Conservation (phyloP, 352 stramenopile genomes). For the Phytophthora pinifolia region DNA sequence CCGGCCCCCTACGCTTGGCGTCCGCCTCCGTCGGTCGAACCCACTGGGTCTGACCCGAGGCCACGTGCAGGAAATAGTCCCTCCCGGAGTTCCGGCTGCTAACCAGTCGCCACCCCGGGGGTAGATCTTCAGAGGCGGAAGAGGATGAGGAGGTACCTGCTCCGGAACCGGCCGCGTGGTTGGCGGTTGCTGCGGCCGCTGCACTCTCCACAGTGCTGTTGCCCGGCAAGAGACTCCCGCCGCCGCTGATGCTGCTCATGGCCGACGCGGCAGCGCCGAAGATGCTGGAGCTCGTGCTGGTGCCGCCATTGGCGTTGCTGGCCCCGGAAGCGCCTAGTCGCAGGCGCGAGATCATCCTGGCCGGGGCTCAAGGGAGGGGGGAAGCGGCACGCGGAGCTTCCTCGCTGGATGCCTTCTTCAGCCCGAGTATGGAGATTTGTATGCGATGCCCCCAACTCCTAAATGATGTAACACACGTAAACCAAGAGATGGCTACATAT, state of each 20-base stretch:
- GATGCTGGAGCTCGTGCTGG: slow-evolving; percentile 60
- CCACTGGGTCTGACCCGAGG: slow-evolving; percentile 72
- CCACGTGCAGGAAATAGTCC: slow-evolving; percentile 76
- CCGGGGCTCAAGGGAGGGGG: not conserved
- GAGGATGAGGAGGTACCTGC: slow-evolving; percentile 36
- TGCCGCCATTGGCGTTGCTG: slow-evolving; percentile 34
- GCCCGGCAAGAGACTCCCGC: slow-evolving; percentile 43
- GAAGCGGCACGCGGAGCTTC: slow-evolving; percentile 1
- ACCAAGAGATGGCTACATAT: slow-evolving; percentile 13
- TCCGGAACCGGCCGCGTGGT: slow-evolving; percentile 30
- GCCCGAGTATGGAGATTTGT: slow-evolving; percentile 10
- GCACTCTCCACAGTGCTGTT: slow-evolving; percentile 46
- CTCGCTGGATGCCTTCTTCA: slow-evolving; percentile 13
- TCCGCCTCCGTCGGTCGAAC: slow-evolving; percentile 64
- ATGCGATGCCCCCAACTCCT: slow-evolving; percentile 12
- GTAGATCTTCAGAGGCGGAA: slow-evolving; percentile 48
- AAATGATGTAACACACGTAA: slow-evolving; percentile 7
- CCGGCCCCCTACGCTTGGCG: slow-evolving; percentile 46
- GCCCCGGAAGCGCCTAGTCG: slow-evolving; percentile 45
- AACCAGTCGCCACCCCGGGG: slow-evolving; percentile 64
- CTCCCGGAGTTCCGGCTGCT: slow-evolving; percentile 65
- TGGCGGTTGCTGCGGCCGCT: slow-evolving; percentile 38
- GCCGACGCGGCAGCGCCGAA: slow-evolving; percentile 52
- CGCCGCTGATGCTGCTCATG: slow-evolving; percentile 52
- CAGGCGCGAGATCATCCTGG: slow-evolving; percentile 69